Percentiles rank a stretch among this genome's conserved stretches.
Evolutionary conservation across 2,329 filamentous ascomycete species (phyloP).

Genomic region (Microcera coccophila): DNA sequence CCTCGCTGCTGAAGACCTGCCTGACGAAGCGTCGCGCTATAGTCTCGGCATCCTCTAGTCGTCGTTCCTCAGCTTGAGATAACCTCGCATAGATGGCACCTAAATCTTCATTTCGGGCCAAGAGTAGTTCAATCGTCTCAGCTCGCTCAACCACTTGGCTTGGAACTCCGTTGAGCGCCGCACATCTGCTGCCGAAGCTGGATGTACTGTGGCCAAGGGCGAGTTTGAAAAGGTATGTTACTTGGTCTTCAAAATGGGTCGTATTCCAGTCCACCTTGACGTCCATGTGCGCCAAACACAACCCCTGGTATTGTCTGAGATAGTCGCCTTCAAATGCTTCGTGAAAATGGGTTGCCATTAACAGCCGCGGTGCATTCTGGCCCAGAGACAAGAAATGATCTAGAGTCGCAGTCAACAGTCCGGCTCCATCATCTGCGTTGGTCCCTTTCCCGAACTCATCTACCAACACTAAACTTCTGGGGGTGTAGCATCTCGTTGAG

Average conservation of each 20-base stretch:
- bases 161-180: conserved; percentile 80
- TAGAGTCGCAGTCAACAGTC: conserved; percentile 55
- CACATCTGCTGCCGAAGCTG: conserved; percentile 84
- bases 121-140: conserved; percentile 64
- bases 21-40: conserved; percentile 56
- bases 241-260: conserved; percentile 53
- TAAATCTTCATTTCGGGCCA: conserved; percentile 71
- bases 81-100: conserved; percentile 67
- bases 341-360: conserved; percentile 61
- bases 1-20: conserved; percentile 14
- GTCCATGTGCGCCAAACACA: conserved; percentile 69
- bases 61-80: conserved; percentile 57
- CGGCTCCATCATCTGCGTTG: conserved; percentile 54
- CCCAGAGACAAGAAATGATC: conserved; percentile 51
- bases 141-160: conserved; percentile 68
- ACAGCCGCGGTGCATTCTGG: conserved; percentile 49
- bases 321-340: conserved; percentile 68
- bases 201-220: conserved; percentile 64
- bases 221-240: conserved; percentile 73
- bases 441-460: conserved; percentile 83
- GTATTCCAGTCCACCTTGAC: conserved; percentile 56
- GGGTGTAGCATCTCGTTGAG: conserved; percentile 69
- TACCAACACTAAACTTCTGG: conserved; percentile 76
- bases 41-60: conserved; percentile 63
- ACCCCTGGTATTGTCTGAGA: conserved; percentile 44